A percentile compares a stretch with the other conserved stretches of the same genome.
Conservation (phyloP, 108 stramenopile genomes). For the Stephanodiscus triporus region DNA sequence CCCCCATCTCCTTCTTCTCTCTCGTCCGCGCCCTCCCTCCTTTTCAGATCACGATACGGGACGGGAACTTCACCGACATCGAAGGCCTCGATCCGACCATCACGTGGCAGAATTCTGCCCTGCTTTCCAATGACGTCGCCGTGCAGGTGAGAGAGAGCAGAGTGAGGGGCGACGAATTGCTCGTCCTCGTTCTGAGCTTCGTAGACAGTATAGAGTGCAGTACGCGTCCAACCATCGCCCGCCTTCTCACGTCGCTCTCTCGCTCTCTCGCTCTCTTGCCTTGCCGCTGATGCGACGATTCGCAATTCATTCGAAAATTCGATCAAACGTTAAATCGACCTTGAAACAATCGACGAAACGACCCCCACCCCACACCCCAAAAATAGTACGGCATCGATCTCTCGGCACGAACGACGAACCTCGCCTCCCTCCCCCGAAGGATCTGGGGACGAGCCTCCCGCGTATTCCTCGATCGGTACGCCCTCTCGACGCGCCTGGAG, state of each 20-base stretch:
- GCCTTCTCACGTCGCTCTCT: too few relatives aligned
- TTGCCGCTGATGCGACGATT: background rate
- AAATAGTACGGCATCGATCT: constrained; percentile 79
- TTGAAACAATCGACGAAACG: background rate
- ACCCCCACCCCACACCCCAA: background rate
- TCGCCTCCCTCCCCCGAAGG: constrained; percentile 82
- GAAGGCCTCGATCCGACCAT: constrained; percentile 84
- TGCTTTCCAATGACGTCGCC: constrained; percentile 36
- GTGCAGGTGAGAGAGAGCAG: constrained; percentile 16
- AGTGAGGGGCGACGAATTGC: background rate
- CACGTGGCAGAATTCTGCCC: constrained; percentile 60
- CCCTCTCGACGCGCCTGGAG: constrained; percentile 78
- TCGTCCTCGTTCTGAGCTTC: background rate
- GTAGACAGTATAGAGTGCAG: too few relatives aligned
- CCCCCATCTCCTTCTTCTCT: too few relatives aligned
- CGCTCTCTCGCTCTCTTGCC: too few relatives aligned
- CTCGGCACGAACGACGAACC: constrained; percentile 75
- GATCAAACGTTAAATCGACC: too few relatives aligned
- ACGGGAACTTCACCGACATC: constrained; percentile 84
- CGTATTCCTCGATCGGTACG: constrained; percentile 69
- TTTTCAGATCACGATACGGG: constrained; percentile 74
- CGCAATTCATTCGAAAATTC: background rate
- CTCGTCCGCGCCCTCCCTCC: too few relatives aligned
- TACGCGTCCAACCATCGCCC: too few relatives aligned
- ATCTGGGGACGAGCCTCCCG: constrained; percentile 85